Evolutionary conservation across 2,329 filamentous ascomycete genomes (phyloP).

Genomic region (Thermomyces lanuginosus): DNA sequence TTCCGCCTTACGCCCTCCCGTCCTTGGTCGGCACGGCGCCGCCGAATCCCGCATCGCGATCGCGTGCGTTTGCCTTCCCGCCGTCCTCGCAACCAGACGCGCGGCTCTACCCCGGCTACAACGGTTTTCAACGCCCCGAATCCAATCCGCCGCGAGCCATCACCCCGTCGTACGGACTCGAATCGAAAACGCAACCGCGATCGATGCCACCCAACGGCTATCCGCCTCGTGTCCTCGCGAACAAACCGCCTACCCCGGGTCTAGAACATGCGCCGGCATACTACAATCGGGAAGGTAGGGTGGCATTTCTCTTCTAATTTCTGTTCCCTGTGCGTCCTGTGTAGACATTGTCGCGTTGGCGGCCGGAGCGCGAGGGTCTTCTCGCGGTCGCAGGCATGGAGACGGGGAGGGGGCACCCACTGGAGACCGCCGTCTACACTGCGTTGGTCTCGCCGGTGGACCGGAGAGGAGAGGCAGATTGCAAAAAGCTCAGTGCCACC

Average conservation of each 20-base stretch:
- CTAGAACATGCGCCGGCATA: too few species aligned
- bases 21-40: conserved; percentile 16
- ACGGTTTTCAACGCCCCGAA: conserved; percentile 10
- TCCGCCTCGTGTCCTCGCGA: too few species aligned
- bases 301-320: conserved; percentile 5
- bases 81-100: conserved; percentile 8
- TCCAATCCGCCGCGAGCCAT: conserved; percentile 3
- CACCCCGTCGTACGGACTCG: conserved; percentile 3
- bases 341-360: background rate
- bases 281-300: conserved; percentile 18
- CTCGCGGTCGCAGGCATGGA: background rate
- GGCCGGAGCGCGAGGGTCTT: too few species aligned
- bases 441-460: too few species aligned
- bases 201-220: conserved; percentile 4
- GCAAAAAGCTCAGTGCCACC: too few species aligned
- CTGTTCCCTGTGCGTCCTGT: too few species aligned
- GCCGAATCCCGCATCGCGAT: conserved; percentile 13
- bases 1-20: conserved; percentile 12
- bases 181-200: too few species aligned
- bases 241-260: too few species aligned
- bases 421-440: background rate
- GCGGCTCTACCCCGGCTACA: conserved; percentile 11
- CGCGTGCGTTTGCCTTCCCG: conserved; percentile 7
- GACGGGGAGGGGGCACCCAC: background rate
- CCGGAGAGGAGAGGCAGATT: too few species aligned